A percentile compares a stretch with the other conserved stretches of the same genome.
Conservation (phyloP, 2,329 filamentous ascomycete genomes). For the Trichoderma sp. region DNA sequence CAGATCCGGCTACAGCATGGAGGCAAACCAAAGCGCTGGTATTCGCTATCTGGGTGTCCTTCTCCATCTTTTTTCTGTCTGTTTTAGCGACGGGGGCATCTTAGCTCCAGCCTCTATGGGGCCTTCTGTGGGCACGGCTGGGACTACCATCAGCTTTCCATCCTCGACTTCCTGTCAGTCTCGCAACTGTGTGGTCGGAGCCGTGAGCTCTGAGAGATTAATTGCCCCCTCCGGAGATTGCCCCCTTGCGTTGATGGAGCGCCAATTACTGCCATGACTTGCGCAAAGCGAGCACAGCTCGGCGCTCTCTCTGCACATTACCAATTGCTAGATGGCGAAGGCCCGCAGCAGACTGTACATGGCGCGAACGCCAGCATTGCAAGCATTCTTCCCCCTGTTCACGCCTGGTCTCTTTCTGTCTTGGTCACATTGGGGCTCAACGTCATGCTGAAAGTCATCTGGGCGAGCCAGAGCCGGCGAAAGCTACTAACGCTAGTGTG, state of each 20-base stretch:
- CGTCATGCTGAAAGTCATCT: conserved; percentile 30
- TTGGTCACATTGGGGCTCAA: conserved; percentile 29
- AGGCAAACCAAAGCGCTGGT: conserved; percentile 13
- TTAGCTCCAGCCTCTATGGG: conserved; percentile 21
- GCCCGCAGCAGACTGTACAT: conserved; percentile 23
- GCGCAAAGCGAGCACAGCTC: conserved; percentile 12
- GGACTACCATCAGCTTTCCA: background rate
- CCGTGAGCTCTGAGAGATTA: conserved; percentile 18
- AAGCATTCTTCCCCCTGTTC: conserved; percentile 24
- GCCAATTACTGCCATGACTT: conserved; percentile 12
- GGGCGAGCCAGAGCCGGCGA: conserved; percentile 15
- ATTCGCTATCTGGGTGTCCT: conserved; percentile 19
- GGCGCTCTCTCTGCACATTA: conserved; percentile 6
- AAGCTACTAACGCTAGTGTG: conserved; percentile 4
- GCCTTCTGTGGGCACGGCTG: conserved; percentile 9
- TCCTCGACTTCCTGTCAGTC: background rate
- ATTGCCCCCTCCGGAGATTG: conserved; percentile 15
- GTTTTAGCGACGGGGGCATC: conserved; percentile 19
- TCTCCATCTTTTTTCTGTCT: conserved; percentile 16
- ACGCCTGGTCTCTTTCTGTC: conserved; percentile 15
- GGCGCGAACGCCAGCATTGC: conserved; percentile 17
- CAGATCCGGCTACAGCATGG: conserved; percentile 16
- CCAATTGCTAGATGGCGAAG: conserved; percentile 9
- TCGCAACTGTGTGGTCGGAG: conserved; percentile 2
- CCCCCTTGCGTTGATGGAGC: conserved; percentile 14